A percentile compares a stretch with the other conserved stretches of the same genome.
Conservation (phyloP, 768 basidiomycete genomes). For the Tephrocybe sp. region DNA sequence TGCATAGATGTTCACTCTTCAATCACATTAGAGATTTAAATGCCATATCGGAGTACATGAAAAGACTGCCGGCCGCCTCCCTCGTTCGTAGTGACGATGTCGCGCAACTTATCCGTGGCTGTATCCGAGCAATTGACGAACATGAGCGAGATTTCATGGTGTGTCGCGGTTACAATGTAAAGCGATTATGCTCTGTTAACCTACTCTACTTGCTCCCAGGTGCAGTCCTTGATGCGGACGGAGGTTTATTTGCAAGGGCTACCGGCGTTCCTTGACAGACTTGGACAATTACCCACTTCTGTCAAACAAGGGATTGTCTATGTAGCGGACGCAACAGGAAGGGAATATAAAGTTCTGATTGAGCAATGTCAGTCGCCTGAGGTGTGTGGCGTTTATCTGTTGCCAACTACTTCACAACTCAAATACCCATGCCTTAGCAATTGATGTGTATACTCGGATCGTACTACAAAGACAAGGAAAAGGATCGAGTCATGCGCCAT, state of each 20-base stretch:
- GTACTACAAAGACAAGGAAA: not conserved
- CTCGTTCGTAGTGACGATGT: not conserved
- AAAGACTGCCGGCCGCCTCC: not conserved
- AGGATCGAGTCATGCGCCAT: not conserved
- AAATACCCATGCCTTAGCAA: not conserved
- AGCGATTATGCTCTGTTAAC: not conserved
- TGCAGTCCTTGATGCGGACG: too few species aligned
- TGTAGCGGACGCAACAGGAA: not conserved
- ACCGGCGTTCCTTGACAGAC: not conserved
- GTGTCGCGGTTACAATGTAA: not conserved
- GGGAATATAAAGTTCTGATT: too few species aligned
- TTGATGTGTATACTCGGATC: not conserved
- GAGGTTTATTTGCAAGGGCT: too few species aligned
- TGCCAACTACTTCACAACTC: not conserved
- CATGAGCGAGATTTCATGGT: too few species aligned
- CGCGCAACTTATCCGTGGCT: not conserved
- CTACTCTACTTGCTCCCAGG: not conserved
- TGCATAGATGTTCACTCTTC: too few species aligned
- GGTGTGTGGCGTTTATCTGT: not conserved
- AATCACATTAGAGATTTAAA: too few species aligned
- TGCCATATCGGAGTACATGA: too few species aligned
- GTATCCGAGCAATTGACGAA: not conserved
- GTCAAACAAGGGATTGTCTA: not conserved
- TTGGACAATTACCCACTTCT: not conserved
- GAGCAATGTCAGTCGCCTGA: not conserved